phyloP scores from a whole-genome alignment of 805 yeast genomes.

The Zygosaccharomyces siamensis region DNA sequence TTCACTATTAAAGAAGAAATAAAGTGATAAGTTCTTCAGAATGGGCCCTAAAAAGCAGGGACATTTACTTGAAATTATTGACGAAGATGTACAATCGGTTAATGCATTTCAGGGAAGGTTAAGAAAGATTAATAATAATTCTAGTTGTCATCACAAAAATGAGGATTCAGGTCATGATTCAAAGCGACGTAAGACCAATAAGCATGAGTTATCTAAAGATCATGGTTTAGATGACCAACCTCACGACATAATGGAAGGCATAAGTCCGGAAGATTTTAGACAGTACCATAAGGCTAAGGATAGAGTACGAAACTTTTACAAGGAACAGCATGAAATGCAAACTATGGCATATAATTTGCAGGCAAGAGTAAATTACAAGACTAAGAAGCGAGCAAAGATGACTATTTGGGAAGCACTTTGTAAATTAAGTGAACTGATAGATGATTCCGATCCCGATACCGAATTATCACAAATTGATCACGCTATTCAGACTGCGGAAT shows the following conservation, averaged over 20 bases:
- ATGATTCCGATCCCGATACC: conserved; percentile 73
- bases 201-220: not conserved
- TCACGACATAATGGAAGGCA: conserved; percentile 10
- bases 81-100: conserved; percentile 42
- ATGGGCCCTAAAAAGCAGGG: conserved; percentile 21
- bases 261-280: conserved; percentile 43
- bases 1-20: not conserved
- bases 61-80: conserved; percentile 38
- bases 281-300: conserved; percentile 68
- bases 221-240: not conserved
- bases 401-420: conserved; percentile 68
- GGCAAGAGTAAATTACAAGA: conserved; percentile 65
- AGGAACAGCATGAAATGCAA: conserved; percentile 63
- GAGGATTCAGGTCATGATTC: not conserved
- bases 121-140: conserved; percentile 4
- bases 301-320: conserved; percentile 60
- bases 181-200: conserved; percentile 6
- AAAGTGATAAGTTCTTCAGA: not conserved
- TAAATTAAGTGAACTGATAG: conserved; percentile 55
- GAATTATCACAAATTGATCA: conserved; percentile 71
- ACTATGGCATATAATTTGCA: conserved; percentile 70
- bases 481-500: conserved; percentile 72
- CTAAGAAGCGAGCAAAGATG: conserved; percentile 62
- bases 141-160: not conserved
- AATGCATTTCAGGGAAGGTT: conserved; percentile 35